Percentiles rank a stretch among this genome's conserved stretches.
These are phyloP conservation scores for Pyricularia sp. DNA, from an alignment of 2,329 filamentous ascomycete species.

Conservation along the genomic window DNA sequence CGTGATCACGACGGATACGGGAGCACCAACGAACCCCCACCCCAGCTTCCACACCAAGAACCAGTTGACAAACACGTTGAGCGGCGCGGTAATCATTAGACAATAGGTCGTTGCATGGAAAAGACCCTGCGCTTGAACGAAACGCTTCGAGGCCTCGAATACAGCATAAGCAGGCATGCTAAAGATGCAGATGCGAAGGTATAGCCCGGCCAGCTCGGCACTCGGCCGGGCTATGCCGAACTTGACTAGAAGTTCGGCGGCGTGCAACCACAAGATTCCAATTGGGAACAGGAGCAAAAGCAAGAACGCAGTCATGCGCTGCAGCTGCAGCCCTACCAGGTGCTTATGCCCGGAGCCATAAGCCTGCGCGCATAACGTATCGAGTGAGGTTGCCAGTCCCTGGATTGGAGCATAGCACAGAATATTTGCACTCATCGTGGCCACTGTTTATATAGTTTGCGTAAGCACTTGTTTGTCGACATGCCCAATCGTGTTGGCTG, in stretches of 20 bases:
- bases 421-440: constrained; percentile 70
- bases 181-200: constrained; percentile 55
- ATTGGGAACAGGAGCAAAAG: constrained; percentile 55
- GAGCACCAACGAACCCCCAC: constrained; percentile 63
- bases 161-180: constrained; percentile 64
- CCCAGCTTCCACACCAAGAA: constrained; percentile 60
- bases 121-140: constrained; percentile 68
- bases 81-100: constrained; percentile 58
- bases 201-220: constrained; percentile 57
- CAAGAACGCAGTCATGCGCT: constrained; percentile 69
- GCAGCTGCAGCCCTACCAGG: constrained; percentile 71
- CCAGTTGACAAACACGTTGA: constrained; percentile 70
- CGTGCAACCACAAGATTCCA: constrained; percentile 53
- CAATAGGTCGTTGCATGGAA: constrained; percentile 73
- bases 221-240: constrained; percentile 56
- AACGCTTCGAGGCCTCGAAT: constrained; percentile 69
- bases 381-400: constrained; percentile 77
- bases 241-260: constrained; percentile 46
- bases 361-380: constrained; percentile 87
- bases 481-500: background rate
- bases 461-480: background rate
- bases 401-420: constrained; percentile 66
- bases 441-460: constrained; percentile 25
- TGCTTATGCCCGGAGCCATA: constrained; percentile 86
- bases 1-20: constrained; percentile 62